These are phyloP conservation scores for Barnettozyma salicaria DNA, from an alignment of 805 yeast species.

Conservation along the genomic window DNA sequence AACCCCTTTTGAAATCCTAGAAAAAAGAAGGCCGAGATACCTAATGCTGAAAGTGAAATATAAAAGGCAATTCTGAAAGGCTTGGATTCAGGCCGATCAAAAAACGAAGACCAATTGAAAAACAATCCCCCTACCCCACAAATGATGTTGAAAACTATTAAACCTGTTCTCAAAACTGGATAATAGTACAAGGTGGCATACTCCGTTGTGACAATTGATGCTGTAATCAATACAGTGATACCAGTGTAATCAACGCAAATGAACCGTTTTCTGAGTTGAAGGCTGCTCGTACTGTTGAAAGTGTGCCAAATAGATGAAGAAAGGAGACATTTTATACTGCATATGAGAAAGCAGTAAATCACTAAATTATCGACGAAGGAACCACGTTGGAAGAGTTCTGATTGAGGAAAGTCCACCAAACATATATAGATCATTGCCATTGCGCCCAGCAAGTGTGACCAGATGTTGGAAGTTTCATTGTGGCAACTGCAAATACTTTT, in stretches of 20 bases:
- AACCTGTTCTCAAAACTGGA: slow-evolving; percentile 41
- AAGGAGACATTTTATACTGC: slow-evolving; percentile 69
- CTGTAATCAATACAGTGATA: slow-evolving; percentile 82
- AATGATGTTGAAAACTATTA: slow-evolving; percentile 53
- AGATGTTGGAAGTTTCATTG: slow-evolving; percentile 87
- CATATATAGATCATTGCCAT: slow-evolving; percentile 50
- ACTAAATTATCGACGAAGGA: slow-evolving; percentile 40
- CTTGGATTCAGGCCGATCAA: slow-evolving; percentile 83
- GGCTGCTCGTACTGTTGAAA: slow-evolving; percentile 67
- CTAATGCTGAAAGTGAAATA: slow-evolving; percentile 69
- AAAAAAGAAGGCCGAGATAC: slow-evolving; percentile 58
- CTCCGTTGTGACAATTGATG: slow-evolving; percentile 82
- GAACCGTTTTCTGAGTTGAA: slow-evolving; percentile 58
- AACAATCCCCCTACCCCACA: slow-evolving; percentile 69
- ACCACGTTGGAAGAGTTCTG: slow-evolving; percentile 42
- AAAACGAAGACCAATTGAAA: slow-evolving; percentile 88
- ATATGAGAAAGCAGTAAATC: slow-evolving; percentile 57
- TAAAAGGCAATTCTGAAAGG: slow-evolving; percentile 76
- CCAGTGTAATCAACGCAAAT: slow-evolving; percentile 97
- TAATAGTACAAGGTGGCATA: slow-evolving; percentile 67
- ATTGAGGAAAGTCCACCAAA: slow-evolving; percentile 55
- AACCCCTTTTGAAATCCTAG: slow-evolving; percentile 53
- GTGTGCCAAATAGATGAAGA: slow-evolving; percentile 92
- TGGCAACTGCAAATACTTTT: slow-evolving; percentile 58
- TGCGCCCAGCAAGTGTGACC: slow-evolving; percentile 84